phyloP scores from a whole-genome alignment of 139 green algal genomes.

The Chlamydomonas schloesseri region DNA sequence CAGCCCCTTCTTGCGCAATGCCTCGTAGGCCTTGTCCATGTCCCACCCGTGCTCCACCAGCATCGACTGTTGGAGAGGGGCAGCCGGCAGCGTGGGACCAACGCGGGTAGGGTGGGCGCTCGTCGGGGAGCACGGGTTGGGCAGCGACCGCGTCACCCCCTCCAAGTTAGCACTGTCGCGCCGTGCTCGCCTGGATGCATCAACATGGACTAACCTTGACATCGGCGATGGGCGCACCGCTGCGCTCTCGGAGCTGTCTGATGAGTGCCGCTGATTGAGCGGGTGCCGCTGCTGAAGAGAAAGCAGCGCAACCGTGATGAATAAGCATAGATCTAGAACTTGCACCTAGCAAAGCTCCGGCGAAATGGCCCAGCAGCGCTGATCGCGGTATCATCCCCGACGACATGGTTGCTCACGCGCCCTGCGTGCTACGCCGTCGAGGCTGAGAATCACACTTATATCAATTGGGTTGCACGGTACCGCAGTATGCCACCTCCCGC shows the following conservation, averaged over 20 bases:
- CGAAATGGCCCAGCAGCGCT: background rate
- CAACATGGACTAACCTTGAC: conserved; percentile 79
- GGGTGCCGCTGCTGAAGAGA: background rate
- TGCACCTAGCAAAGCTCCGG: background rate
- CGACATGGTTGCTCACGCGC: no score
- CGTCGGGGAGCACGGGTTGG: no score
- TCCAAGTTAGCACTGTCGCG: no score
- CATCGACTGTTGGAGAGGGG: conserved; percentile 43
- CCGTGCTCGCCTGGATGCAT: no score
- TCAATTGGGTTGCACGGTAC: no score
- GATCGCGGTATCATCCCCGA: background rate
- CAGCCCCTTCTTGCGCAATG: conserved; percentile 91
- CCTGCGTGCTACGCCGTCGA: no score
- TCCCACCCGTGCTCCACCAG: conserved; percentile 77
- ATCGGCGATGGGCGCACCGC: conserved; percentile 85
- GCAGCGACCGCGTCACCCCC: no score
- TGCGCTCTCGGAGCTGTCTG: conserved; percentile 82
- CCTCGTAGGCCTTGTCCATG: conserved; percentile 70
- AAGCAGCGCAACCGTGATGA: background rate
- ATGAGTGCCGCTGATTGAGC: conserved; percentile 71
- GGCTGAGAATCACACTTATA: no score
- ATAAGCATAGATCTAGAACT: background rate
- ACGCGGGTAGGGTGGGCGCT: background rate
- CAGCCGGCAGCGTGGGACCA: background rate
- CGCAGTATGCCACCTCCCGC: no score